phyloP scores from a whole-genome alignment of 1,284 basidiomycete species.

The Cystobasidium pallidum region DNA sequence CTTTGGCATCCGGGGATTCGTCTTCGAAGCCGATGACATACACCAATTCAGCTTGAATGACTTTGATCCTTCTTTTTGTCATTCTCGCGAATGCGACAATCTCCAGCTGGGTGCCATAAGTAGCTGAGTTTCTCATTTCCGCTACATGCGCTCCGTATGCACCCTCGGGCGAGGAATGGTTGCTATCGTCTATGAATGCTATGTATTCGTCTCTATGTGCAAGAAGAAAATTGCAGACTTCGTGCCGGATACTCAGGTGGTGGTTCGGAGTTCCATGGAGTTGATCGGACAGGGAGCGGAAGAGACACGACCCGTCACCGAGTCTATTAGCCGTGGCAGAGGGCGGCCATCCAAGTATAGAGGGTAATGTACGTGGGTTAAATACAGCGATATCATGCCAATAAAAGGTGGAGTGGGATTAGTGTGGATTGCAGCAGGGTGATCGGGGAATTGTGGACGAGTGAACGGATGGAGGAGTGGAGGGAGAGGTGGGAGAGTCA shows the following conservation, averaged over 20 bases:
- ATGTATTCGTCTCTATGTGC: slow-evolving; percentile 72
- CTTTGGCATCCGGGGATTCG: slow-evolving; percentile 45
- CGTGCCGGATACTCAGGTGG: slow-evolving; percentile 70
- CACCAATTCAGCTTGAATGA: slow-evolving; percentile 76
- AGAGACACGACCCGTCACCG: slow-evolving; percentile 86
- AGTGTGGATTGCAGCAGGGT: neutral
- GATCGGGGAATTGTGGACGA: neutral
- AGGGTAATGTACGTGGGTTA: no score
- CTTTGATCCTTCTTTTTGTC: slow-evolving; percentile 76
- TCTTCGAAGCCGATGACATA: slow-evolving; percentile 55
- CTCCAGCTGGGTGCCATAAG: slow-evolving; percentile 89
- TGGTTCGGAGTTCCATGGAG: slow-evolving; percentile 73
- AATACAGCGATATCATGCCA: no score
- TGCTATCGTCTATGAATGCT: slow-evolving; percentile 83
- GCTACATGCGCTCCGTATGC: slow-evolving; percentile 67
- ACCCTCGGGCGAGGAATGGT: slow-evolving; percentile 59
- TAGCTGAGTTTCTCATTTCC: slow-evolving; percentile 64
- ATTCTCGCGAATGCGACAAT: slow-evolving; percentile 85
- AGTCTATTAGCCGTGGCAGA: no score
- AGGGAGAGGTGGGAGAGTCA: neutral
- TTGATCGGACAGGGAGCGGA: slow-evolving; percentile 73
- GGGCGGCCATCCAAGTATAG: no score
- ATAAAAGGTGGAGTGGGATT: neutral
- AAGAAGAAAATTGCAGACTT: slow-evolving; percentile 77
- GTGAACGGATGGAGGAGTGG: neutral